phyloP scores from a whole-genome alignment of 192 early-diverging fungal species.

The Jimgerdemannia flammicorona region DNA sequence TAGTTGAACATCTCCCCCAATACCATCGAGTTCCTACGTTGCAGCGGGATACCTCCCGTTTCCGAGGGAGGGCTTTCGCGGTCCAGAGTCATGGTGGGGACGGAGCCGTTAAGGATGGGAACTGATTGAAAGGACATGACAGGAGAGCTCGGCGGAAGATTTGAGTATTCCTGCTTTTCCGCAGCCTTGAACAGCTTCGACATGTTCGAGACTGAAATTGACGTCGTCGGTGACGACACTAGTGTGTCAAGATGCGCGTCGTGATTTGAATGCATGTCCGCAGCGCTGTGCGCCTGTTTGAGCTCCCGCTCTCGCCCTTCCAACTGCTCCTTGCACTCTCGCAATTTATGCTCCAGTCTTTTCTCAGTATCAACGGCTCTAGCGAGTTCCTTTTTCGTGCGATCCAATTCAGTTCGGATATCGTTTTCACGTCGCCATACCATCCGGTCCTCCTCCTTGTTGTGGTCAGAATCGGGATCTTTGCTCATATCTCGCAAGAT shows the following conservation, averaged over 20 bases:
- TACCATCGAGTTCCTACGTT: not conserved
- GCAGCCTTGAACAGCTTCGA: not conserved
- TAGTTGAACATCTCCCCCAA: not conserved
- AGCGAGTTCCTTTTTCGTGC: conserved; percentile 16
- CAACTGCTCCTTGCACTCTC: not conserved
- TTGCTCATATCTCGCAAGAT: conserved; percentile 73
- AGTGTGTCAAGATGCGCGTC: not conserved
- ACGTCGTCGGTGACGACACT: not conserved
- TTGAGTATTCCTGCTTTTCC: not conserved
- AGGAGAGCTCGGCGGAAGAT: not conserved
- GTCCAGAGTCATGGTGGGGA: not conserved
- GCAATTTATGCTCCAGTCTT: not conserved
- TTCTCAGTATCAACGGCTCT: not conserved
- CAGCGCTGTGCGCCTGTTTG: not conserved
- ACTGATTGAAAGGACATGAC: not conserved
- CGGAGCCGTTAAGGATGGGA: not conserved
- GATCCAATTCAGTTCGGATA: conserved; percentile 26
- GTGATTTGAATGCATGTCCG: not conserved
- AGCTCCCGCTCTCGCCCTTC: not conserved
- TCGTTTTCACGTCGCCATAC: conserved; percentile 37
- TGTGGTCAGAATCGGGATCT: conserved; percentile 19
- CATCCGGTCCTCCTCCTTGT: conserved; percentile 13
- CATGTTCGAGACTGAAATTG: not conserved
- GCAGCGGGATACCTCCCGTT: not conserved
- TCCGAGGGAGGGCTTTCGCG: not conserved